phyloP scores from a whole-genome alignment of 257 asterid species.

The Gentiana macrophylla region DNA sequence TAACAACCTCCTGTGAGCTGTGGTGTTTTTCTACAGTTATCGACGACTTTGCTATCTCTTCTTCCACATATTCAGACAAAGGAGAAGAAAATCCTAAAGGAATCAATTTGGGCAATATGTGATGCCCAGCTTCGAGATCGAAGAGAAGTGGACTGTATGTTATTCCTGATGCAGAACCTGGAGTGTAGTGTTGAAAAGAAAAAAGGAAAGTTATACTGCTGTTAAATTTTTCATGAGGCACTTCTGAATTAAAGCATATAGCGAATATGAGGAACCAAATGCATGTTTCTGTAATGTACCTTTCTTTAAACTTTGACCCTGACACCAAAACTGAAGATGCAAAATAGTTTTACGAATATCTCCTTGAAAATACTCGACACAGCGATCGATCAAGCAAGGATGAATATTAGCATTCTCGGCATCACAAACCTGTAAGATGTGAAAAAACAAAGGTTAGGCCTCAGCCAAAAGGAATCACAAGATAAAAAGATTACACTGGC shows the following conservation, averaged over 20 bases:
- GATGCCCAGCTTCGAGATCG: conserved; percentile 84
- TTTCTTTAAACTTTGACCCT: conserved; percentile 42
- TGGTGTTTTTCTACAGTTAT: conserved; percentile 33
- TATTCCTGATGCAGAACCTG: conserved; percentile 36
- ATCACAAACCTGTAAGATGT: conserved; percentile 57
- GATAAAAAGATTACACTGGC: background rate
- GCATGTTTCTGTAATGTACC: conserved; percentile 32
- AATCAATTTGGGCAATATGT: conserved; percentile 55
- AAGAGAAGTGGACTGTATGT: conserved; percentile 50
- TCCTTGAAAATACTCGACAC: conserved; percentile 51
- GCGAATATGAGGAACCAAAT: conserved; percentile 12
- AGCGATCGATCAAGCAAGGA: conserved; percentile 60
- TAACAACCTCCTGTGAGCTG: conserved; percentile 22
- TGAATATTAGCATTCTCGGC: conserved; percentile 50
- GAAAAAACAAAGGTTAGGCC: conserved; percentile 7
- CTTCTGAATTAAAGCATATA: background rate
- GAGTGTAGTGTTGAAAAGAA: background rate
- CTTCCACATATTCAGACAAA: conserved; percentile 77
- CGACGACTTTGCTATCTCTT: conserved; percentile 57
- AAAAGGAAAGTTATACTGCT: background rate
- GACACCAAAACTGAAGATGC: conserved; percentile 94
- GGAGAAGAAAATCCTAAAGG: conserved; percentile 51
- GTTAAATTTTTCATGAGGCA: background rate
- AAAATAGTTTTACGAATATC: conserved; percentile 87
- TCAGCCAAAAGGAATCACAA: conserved; percentile 7